Conservation (phyloP, 768 basidiomycete genomes). For the Hericium rajendrae region DNA sequence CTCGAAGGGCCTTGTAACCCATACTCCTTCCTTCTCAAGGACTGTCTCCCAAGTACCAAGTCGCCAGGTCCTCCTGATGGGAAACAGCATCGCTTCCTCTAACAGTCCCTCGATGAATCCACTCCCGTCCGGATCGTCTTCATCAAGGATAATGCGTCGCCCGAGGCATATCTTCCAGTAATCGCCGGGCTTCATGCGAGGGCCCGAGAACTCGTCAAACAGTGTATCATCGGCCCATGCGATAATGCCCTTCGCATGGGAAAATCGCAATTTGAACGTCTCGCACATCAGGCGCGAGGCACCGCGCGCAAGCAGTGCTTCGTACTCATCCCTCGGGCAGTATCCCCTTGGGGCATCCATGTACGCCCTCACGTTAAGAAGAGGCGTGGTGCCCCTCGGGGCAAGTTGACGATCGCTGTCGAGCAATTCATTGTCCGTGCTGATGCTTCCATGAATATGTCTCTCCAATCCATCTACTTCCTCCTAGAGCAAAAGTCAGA, state of each 20-base stretch:
- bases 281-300: conserved; percentile 16
- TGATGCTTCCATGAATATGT: conserved; percentile 3
- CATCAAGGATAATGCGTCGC: conserved; percentile 24
- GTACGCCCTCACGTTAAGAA: conserved; percentile 14
- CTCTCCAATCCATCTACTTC: neutral
- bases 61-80: neutral
- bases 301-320: conserved; percentile 22
- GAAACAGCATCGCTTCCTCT: conserved; percentile 8
- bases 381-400: conserved; percentile 25
- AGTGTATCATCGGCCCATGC: conserved; percentile 25
- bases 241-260: conserved; percentile 5
- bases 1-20: neutral
- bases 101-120: conserved; percentile 17
- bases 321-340: conserved; percentile 18
- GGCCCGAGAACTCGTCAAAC: conserved; percentile 25
- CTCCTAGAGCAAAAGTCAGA: too few relatives aligned
- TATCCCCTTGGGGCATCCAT: neutral
- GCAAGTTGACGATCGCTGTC: conserved; percentile 17
- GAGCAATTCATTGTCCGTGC: conserved; percentile 16
- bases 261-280: neutral
- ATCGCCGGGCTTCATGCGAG: conserved; percentile 24
- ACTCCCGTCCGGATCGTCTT: conserved; percentile 27
- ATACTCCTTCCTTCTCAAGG: neutral
- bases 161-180: conserved; percentile 33
- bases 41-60: neutral